Evolutionary conservation across 768 basidiomycete genomes (phyloP).

Genomic region (Pleurotus eryngii): DNA sequence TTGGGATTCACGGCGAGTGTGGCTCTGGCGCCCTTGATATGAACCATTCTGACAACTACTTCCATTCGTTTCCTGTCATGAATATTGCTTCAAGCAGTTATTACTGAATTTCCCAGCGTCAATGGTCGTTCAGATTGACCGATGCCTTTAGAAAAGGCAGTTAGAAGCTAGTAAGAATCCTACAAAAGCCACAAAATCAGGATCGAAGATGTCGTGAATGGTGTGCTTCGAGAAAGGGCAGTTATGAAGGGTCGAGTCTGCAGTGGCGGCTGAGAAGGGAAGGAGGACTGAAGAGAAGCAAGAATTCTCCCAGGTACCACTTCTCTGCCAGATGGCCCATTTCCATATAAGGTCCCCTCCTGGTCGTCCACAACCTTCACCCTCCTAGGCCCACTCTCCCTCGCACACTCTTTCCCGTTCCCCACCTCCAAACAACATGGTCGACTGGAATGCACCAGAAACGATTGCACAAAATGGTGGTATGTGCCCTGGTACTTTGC

Average conservation of each 20-base stretch:
- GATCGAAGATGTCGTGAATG: neutral
- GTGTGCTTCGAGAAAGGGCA: slow-evolving; percentile 7
- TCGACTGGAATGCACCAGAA: slow-evolving; percentile 50
- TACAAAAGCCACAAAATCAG: neutral
- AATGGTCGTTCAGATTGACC: neutral
- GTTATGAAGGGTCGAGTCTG: slow-evolving; percentile 3
- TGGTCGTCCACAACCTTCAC: slow-evolving; percentile 6
- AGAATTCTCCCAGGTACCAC: slow-evolving; percentile 5
- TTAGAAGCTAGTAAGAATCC: no score
- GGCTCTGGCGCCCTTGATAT: no score
- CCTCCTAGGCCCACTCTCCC: slow-evolving; percentile 14
- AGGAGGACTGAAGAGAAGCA: neutral
- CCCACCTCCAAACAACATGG: slow-evolving; percentile 34
- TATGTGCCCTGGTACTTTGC: slow-evolving; percentile 20
- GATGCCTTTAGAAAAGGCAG: neutral
- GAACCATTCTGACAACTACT: neutral
- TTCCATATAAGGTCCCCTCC: slow-evolving; percentile 16
- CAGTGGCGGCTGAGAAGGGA: neutral
- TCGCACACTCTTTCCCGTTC: slow-evolving; percentile 12
- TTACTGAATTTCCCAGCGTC: neutral
- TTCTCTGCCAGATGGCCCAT: slow-evolving; percentile 10
- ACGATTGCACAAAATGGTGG: slow-evolving; percentile 48
- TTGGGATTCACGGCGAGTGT: no score
- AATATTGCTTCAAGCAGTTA: neutral
- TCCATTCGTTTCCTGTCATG: neutral